Base-by-base conservation (phyloP, 2,329 filamentous ascomycete genomes). In the Ophiostoma sp. region DNA sequence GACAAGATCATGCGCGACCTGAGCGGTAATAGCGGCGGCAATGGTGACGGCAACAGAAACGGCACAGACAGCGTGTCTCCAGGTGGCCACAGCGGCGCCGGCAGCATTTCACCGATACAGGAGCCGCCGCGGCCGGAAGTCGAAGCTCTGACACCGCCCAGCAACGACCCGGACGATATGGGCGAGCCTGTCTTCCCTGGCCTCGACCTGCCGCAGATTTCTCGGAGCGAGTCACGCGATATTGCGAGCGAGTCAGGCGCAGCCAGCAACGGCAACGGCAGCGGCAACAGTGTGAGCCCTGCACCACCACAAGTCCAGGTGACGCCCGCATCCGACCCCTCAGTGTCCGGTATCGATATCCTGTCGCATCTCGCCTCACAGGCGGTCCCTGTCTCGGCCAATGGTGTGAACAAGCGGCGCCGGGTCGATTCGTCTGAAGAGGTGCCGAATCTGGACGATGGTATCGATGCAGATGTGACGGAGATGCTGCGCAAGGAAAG, bases 1-100 rank as follows among this genome's bases (percentile, higher is more conserved):
- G 90, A 95, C 76, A 91, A 90, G 68, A 98, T 99, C 77, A 94
- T 99, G 88, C 90, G 92, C 70, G 93, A 93, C 9, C 87, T 97
- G 28, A 89, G 90, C 17, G 87, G 89, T 9, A 15, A 59, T 22
- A 33, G 59, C 1, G 87, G 90, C 9, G 85, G 84, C 15, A 50
- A 45, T 33, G 25, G 5, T 28, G 36, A 28, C 19, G 55, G 28
- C 71, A 86, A 88, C 73, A 83, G 84, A 25, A 82, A 84, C 17
- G 85, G 88, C 28, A 17, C 52, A 9, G 84, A 88, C 11, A 83
- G 85, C 3, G 83, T 22, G 4, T n/a, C 31, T 8, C 33, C 45
- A 0, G 50, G 45, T 5, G 64, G 25, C 72, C 66, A 39, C 57
- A 82, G 82, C 50, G 84, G 88, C 6, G 83, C 85, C 3, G 84